phyloP scores from a whole-genome alignment of 2,329 filamentous ascomycete species.

The Coniochaeta ligniaria region DNA sequence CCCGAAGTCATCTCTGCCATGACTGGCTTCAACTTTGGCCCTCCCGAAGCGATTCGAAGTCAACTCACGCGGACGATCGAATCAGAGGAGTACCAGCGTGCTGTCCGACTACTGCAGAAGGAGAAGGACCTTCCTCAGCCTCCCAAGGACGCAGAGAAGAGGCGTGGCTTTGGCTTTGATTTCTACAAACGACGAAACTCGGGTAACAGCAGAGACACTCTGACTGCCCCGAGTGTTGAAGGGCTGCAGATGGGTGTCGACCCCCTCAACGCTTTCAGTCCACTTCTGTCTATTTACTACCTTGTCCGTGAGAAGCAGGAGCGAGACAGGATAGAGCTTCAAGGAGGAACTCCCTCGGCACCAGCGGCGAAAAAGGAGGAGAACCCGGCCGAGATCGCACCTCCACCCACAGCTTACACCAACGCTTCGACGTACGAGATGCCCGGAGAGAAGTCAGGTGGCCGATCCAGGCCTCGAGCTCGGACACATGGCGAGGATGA shows the following conservation, averaged over 20 bases:
- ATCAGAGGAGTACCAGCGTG: conserved; percentile 88
- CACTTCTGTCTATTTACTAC: conserved; percentile 89
- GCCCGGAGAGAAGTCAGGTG: conserved; percentile 79
- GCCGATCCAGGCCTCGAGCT: conserved; percentile 74
- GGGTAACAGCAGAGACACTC: conserved; percentile 77
- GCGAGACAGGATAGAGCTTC: conserved; percentile 52
- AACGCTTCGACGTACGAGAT: conserved; percentile 81
- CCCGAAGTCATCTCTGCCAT: conserved; percentile 80
- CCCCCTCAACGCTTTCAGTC: conserved; percentile 87
- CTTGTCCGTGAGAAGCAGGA: conserved; percentile 93
- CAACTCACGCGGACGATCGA: conserved; percentile 83
- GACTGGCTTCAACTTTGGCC: conserved; percentile 96
- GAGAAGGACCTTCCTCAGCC: conserved; percentile 55
- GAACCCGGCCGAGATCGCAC: conserved; percentile 59
- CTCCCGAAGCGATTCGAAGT: conserved; percentile 71
- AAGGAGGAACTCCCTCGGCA: conserved; percentile 11
- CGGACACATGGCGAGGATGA: conserved; percentile 95
- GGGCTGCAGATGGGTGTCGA: conserved; percentile 76
- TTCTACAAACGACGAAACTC: conserved; percentile 96
- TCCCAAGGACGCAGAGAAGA: conserved; percentile 67
- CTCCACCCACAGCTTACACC: conserved; percentile 83
- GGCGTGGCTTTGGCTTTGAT: conserved; percentile 81
- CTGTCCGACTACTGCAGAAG: conserved; percentile 62
- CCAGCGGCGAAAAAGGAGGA: conserved; percentile 29
- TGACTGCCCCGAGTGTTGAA: conserved; percentile 78